Percentiles rank a stretch among this genome's conserved stretches.
These are phyloP conservation scores for Whalleya microplaca DNA, from an alignment of 2,329 filamentous ascomycete genomes.

Conservation along the genomic window DNA sequence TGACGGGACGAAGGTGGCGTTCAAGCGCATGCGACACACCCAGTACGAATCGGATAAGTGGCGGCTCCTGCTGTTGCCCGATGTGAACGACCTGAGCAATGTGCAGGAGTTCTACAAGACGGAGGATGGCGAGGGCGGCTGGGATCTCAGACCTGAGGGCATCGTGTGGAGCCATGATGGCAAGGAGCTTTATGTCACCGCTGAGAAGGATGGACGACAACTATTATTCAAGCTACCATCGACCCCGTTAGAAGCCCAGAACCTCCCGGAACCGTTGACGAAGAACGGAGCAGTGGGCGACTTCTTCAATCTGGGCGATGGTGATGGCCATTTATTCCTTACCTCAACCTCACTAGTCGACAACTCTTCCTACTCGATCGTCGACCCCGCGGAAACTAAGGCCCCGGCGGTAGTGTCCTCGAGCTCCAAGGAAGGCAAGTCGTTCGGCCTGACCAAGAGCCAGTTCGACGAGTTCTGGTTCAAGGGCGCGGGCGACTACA, in stretches of 20 bases:
- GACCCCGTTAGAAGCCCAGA: conserved; percentile 51
- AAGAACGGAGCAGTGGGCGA: conserved; percentile 58
- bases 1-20: conserved; percentile 71
- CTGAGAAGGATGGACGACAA: conserved; percentile 68
- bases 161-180: conserved; percentile 63
- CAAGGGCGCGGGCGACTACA: conserved; percentile 63
- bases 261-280: conserved; percentile 54
- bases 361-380: conserved; percentile 69
- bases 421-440: conserved; percentile 65
- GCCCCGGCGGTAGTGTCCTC: conserved; percentile 59
- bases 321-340: conserved; percentile 59
- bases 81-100: conserved; percentile 60
- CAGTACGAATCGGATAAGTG: conserved; percentile 84
- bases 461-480: conserved; percentile 74
- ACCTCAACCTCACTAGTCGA: conserved; percentile 72
- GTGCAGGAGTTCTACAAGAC: conserved; percentile 67
- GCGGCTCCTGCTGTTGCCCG: conserved; percentile 65
- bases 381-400: conserved; percentile 49
- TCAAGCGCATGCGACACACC: conserved; percentile 75
- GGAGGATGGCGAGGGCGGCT: conserved; percentile 63
- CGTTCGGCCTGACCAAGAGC: conserved; percentile 65
- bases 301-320: conserved; percentile 54
- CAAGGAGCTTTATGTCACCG: conserved; percentile 70
- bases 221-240: conserved; percentile 66
- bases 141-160: conserved; percentile 62